These are phyloP conservation scores for Gossypium schwendimanii DNA, from an alignment of 441 rosid species.

Conservation along the genomic window DNA sequence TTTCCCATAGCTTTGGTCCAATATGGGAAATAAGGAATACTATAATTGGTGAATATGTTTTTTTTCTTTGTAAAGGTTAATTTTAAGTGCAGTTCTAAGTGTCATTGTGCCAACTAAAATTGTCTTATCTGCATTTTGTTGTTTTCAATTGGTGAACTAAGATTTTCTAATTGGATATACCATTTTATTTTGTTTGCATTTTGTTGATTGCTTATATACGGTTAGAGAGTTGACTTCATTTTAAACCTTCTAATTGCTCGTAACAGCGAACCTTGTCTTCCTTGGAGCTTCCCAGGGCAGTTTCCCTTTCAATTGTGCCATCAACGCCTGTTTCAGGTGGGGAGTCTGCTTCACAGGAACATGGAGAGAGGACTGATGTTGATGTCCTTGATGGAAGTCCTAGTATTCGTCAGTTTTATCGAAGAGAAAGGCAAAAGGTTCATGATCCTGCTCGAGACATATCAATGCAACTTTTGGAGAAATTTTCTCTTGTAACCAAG, in stretches of 20 bases:
- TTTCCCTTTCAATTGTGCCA: constrained; percentile 54
- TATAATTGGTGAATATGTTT: background rate
- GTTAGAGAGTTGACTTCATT: background rate
- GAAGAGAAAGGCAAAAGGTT: constrained; percentile 54
- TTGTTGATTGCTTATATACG: background rate
- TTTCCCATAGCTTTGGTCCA: background rate
- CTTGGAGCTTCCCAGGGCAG: constrained; percentile 82
- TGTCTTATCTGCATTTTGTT: background rate
- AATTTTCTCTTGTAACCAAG: constrained; percentile 89
- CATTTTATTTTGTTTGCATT: background rate
- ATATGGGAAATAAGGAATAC: background rate
- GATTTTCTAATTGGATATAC: background rate
- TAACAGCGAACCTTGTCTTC: constrained; percentile 81
- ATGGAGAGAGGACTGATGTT: constrained; percentile 36
- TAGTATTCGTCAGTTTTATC: constrained; percentile 36
- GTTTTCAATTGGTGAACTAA: background rate
- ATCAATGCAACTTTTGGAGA: constrained; percentile 82
- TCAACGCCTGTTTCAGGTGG: constrained; percentile 34
- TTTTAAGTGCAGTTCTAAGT: background rate
- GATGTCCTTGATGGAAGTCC: constrained; percentile 28
- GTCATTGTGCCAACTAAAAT: background rate
- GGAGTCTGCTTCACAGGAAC: constrained; percentile 40
- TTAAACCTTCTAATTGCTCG: constrained; percentile 21
- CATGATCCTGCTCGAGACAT: constrained; percentile 87
- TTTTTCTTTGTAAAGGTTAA: background rate